Evolutionary conservation across 2,329 filamentous ascomycete genomes (phyloP).

Genomic region (Aureobasidium sp.): DNA sequence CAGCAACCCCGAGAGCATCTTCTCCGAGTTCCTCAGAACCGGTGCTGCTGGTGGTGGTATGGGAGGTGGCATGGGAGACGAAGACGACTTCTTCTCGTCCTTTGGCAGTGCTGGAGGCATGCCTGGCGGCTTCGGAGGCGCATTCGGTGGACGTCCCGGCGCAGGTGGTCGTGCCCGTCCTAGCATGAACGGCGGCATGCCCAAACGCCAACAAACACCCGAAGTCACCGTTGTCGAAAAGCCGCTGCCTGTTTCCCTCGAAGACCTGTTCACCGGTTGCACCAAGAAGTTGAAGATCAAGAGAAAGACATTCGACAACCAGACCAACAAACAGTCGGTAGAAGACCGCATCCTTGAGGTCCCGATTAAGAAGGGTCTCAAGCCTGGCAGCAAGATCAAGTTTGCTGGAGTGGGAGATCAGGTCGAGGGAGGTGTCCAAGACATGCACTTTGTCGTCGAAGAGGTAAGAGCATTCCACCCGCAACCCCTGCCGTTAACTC

Average conservation of each 20-base stretch:
- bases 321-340: slow-evolving; percentile 70
- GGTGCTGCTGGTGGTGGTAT: slow-evolving; percentile 39
- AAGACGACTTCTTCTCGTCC: slow-evolving; percentile 48
- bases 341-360: slow-evolving; percentile 90
- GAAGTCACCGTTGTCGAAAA: slow-evolving; percentile 89
- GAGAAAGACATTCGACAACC: slow-evolving; percentile 79
- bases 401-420: slow-evolving; percentile 97
- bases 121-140: slow-evolving; percentile 32
- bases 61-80: slow-evolving; percentile 35
- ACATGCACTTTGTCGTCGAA: slow-evolving; percentile 87
- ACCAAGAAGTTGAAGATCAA: slow-evolving; percentile 99
- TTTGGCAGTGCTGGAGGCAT: slow-evolving; percentile 32
- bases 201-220: slow-evolving; percentile 51
- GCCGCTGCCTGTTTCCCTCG: slow-evolving; percentile 68
- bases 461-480: slow-evolving; percentile 36
- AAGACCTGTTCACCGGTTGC: slow-evolving; percentile 78
- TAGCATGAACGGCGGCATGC: slow-evolving; percentile 24
- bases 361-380: slow-evolving; percentile 89
- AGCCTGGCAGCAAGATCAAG: slow-evolving; percentile 97
- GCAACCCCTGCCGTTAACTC: slow-evolving; percentile 38
- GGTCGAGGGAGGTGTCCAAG: slow-evolving; percentile 90
- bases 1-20: slow-evolving; percentile 75
- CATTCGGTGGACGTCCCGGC: slow-evolving; percentile 23
- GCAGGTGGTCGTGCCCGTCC: slow-evolving; percentile 15
- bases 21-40: slow-evolving; percentile 72